A percentile compares a stretch with the other conserved stretches of the same genome.
Conservation (phyloP, 495 filamentous ascomycete genomes). For the Penicillium dipodomyicola region DNA sequence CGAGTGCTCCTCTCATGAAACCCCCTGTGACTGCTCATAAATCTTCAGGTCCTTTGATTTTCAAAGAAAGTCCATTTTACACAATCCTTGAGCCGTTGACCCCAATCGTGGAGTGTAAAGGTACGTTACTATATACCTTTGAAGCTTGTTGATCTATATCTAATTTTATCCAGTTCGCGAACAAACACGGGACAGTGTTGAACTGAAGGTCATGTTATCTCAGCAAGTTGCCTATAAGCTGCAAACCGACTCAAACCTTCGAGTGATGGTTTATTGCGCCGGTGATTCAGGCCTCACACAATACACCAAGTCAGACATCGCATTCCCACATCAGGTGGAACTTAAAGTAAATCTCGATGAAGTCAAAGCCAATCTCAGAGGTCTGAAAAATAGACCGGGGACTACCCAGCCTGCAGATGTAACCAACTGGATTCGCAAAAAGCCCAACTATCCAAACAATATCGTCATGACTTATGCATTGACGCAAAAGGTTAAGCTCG, state of each 20-base stretch:
- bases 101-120: constrained; percentile 60
- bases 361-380: constrained; percentile 83
- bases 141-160: background rate
- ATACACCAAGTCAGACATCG: constrained; percentile 65
- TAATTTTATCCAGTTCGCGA: constrained; percentile 44
- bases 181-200: constrained; percentile 51
- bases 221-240: constrained; percentile 49
- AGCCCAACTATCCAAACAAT: constrained; percentile 66
- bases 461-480: constrained; percentile 88
- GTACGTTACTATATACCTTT: constrained; percentile 45
- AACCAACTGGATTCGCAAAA: constrained; percentile 69
- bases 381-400: constrained; percentile 91
- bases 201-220: constrained; percentile 52
- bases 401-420: constrained; percentile 92
- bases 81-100: constrained; percentile 59
- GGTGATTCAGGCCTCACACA: constrained; percentile 52
- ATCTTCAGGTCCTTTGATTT: constrained; percentile 42
- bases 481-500: constrained; percentile 67
- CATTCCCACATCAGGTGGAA: constrained; percentile 89
- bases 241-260: constrained; percentile 51
- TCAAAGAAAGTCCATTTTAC: constrained; percentile 81
- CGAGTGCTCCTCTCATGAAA: constrained; percentile 7
- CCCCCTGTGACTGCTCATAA: constrained; percentile 17
- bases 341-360: constrained; percentile 85
- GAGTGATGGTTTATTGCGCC: constrained; percentile 81